Evolutionary conservation across 257 asterid genomes (phyloP).

Genomic region (Leptodermis oblonga): DNA sequence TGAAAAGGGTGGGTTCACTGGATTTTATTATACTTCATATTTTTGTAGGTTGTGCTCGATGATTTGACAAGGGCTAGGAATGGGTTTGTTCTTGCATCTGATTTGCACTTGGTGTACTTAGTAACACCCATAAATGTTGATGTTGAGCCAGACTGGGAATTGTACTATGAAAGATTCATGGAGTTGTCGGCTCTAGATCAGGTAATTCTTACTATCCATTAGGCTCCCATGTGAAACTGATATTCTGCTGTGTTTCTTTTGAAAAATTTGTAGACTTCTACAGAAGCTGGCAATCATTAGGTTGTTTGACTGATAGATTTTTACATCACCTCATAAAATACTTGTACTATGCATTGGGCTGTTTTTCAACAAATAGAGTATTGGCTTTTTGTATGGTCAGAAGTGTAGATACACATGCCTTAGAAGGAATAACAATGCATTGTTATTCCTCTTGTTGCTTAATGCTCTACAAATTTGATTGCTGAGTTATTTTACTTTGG

Average conservation of each 20-base stretch:
- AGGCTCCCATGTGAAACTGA: not conserved
- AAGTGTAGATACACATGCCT: not conserved
- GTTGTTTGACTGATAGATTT: not conserved
- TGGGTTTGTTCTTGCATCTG: constrained; percentile 99
- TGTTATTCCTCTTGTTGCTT: not conserved
- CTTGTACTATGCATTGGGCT: not conserved
- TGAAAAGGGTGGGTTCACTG: not conserved
- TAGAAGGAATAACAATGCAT: not conserved
- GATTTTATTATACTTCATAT: constrained; percentile 11
- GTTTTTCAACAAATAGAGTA: not conserved
- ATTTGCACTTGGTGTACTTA: constrained; percentile 91
- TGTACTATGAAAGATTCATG: constrained; percentile 91
- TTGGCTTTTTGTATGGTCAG: not conserved
- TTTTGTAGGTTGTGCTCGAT: constrained; percentile 80
- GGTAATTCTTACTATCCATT: constrained; percentile 38
- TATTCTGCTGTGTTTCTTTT: constrained; percentile 3
- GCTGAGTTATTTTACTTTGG: not conserved
- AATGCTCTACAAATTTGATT: not conserved
- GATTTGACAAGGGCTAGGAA: constrained; percentile 94
- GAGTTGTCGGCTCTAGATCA: constrained; percentile 80
- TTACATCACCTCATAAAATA: not conserved
- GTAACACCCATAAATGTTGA: constrained; percentile 96
- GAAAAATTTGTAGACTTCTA: constrained; percentile 3
- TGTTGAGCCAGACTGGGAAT: constrained; percentile 96
- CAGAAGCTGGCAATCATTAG: not conserved